Evolutionary conservation across 768 basidiomycete species (phyloP), one percentile per base, ranked within the genome.

Genomic region (Sporobolomyces roseus): DNA sequence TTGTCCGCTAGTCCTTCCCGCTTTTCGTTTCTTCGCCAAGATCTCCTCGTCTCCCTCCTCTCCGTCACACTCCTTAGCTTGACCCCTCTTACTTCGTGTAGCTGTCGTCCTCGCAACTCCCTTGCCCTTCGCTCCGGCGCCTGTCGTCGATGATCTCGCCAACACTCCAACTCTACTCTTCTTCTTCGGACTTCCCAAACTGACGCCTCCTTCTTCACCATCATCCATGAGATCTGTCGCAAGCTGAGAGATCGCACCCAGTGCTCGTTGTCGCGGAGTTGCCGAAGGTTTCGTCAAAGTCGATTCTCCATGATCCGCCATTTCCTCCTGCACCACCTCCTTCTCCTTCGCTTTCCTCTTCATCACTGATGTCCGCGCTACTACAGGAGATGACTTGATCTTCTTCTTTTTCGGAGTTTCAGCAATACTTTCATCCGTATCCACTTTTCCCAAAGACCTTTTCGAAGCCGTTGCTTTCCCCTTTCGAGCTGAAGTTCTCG

Each of bases 191-290:
- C 25, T 43, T 21, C 10, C 10, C 32, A 16, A 29, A 27, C 21
- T n/a, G 32, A 3, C 29, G n/a, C 14, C 19, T n/a, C 61, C 38
- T 19, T 25, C 63, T 2, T 38, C 50, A 1, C 27, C 62, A 17
- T 52, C 61, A 17, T 51, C 36, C 10, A 56, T 19, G 8, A 64
- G 62, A 32, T 69, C 68, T 23, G 45, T 41, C 43, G 68, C 59
- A 13, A 69, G 68, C 35, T 61, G 43, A 6, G 63, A 63, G 51
- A 69, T 69, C 9, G 68, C 68, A 23, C 68, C 58, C 14, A 69
- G 59, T 3, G 68, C 68, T 6, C 43, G 38, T 29, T 64, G 63
- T 1, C 68, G 56, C 2, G 68, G 68, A 25, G 68, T 69, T 23
- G 49, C 55, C 30, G 33, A 16, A 17, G 10, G 6, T 27, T 36